Percentiles rank a stretch among this genome's conserved stretches.
These are phyloP conservation scores for Mycena floridula DNA, from an alignment of 768 basidiomycete species.

Conservation along the genomic window DNA sequence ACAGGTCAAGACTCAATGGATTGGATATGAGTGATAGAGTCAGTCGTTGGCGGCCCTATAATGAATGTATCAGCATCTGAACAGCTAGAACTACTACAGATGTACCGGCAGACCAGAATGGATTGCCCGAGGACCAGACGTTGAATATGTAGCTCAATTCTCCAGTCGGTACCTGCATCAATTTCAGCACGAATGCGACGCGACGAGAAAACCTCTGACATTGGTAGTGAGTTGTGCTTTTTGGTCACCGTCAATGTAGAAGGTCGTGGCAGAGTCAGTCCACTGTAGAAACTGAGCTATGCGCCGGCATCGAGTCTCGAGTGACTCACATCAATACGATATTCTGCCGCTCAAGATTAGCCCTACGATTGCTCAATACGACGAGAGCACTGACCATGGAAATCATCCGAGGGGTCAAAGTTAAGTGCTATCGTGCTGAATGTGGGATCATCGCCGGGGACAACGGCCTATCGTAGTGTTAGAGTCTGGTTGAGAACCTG, in stretches of 20 bases:
- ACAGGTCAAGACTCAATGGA: constrained; percentile 31
- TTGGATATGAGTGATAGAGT: constrained; percentile 28
- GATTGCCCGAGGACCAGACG: constrained; percentile 28
- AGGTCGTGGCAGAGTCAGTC: constrained; percentile 22
- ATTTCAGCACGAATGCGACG: too few species aligned
- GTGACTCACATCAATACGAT: constrained; percentile 30
- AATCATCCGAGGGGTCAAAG: constrained; percentile 26
- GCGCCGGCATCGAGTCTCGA: too few species aligned
- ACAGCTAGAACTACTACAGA: too few species aligned
- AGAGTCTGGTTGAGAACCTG: too few species aligned
- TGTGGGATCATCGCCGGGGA: too few species aligned
- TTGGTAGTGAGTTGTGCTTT: constrained; percentile 22
- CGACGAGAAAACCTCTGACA: too few species aligned
- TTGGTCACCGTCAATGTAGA: constrained; percentile 28
- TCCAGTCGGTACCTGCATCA: constrained; percentile 21
- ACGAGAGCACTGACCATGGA: constrained; percentile 30
- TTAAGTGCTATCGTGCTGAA: too few species aligned
- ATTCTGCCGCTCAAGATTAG: constrained; percentile 16
- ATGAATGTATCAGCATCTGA: too few species aligned
- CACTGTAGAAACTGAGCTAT: too few species aligned
- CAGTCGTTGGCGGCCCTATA: constrained; percentile 26
- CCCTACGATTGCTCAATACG: too few species aligned
- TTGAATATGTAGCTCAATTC: constrained; percentile 29
- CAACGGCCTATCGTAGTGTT: too few species aligned
- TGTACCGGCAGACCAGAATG: constrained; percentile 28